These are phyloP conservation scores for Nothopassalora personata DNA, from an alignment of 2,329 filamentous ascomycete genomes.

Conservation along the genomic window DNA sequence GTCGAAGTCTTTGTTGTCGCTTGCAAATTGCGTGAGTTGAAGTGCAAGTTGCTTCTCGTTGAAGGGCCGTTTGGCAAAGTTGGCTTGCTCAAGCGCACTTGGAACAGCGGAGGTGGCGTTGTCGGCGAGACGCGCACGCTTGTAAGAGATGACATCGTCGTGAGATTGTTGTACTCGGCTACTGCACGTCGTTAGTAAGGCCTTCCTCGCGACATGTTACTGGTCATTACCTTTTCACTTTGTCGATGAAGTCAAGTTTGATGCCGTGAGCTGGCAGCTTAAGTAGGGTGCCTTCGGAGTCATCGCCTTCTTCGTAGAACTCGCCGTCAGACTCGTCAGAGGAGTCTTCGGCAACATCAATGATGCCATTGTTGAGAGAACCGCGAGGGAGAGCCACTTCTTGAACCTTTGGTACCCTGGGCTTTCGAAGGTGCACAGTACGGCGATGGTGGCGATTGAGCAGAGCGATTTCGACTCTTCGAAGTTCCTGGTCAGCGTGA, in stretches of 20 bases:
- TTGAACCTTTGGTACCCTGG: conserved; percentile 45
- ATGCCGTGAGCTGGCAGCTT: conserved; percentile 43
- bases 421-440: conserved; percentile 45
- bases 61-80: conserved; percentile 46
- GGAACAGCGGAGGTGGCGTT: conserved; percentile 4
- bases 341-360: conserved; percentile 42
- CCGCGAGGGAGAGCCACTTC: conserved; percentile 55
- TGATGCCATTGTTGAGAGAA: conserved; percentile 48
- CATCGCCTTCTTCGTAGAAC: conserved; percentile 37
- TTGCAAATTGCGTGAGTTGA: conserved; percentile 55
- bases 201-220: not conserved
- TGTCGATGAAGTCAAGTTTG: conserved; percentile 57
- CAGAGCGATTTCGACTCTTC: conserved; percentile 45
- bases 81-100: conserved; percentile 27
- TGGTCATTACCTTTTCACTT: conserved; percentile 45
- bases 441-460: conserved; percentile 26
- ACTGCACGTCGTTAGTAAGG: conserved; percentile 12
- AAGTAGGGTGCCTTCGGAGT: conserved; percentile 35
- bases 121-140: conserved; percentile 10
- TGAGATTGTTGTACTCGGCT: conserved; percentile 22
- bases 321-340: conserved; percentile 42
- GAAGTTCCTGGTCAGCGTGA: conserved; percentile 73
- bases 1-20: conserved; percentile 46
- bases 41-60: conserved; percentile 63
- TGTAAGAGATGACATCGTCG: conserved; percentile 17